Base-by-base conservation (phyloP, 73 alveolate genomes). In the Chromera velia region DNA sequence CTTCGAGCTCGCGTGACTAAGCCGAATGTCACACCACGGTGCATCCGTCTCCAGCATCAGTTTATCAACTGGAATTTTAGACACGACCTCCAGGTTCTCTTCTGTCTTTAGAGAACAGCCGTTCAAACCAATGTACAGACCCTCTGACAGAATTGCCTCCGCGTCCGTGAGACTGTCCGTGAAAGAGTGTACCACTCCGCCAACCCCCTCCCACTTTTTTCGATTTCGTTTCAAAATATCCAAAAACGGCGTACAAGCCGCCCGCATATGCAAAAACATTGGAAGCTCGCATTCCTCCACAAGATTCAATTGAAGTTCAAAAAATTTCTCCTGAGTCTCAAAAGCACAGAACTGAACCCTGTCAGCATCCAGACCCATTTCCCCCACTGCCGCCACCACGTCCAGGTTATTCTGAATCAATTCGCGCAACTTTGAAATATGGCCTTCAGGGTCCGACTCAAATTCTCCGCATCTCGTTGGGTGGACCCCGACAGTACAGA, bases 1-100 rank as follows among this genome's bases (percentile, higher is more conserved):
- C n/a, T n/a, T n/a, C n/a, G n/a, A n/a, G n/a, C n/a, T n/a, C n/a
- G n/a, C n/a, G n/a, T n/a, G n/a, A n/a, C n/a, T n/a, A n/a, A n/a
- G n/a, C n/a, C n/a, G n/a, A 33, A 94, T 94, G 70, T 92, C 97
- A 72, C 98, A 94, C 89, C 93, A 94, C 34, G 98, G 98, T 40
- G 96, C 94, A 76, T 94, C 98, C n/a, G 98, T 94, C 83, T 94
- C 98, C 49, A 94, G 88, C 88, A 91, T 82, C 32, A 94, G 80
- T 68, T 84, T 75, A 67, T 92, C 95, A 34, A 84, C 0, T 22
- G 95, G 95, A 34, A 89, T 85, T 69, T 92, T 49, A 78, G 81
- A 88, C 22, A 86, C 93, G 32, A 90, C 88, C 77, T 91, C 95
- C 63, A 91, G 28, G 86, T 94, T 94, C 81, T 94, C 96, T 66